Conservation (phyloP, 306 rosid species). For the Mimosa bimucronata region DNA sequence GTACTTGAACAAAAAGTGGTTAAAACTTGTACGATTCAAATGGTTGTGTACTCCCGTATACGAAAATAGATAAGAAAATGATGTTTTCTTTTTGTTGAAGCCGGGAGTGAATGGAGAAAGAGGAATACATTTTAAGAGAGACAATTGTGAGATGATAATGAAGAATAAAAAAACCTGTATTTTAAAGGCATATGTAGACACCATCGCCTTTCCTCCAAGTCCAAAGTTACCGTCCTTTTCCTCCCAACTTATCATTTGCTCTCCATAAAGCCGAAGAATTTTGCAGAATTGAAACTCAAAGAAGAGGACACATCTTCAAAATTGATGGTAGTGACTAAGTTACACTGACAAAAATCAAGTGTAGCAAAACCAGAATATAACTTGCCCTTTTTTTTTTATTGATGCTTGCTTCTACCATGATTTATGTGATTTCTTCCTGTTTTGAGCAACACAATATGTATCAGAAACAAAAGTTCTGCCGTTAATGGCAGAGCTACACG, state of each 20-base stretch:
- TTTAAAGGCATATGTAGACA: conserved; percentile 41
- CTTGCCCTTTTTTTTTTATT: conserved; percentile 9
- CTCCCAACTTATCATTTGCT: conserved; percentile 40
- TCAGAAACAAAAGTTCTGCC: conserved; percentile 11
- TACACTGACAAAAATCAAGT: conserved; percentile 40
- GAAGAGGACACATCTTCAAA: conserved; percentile 30
- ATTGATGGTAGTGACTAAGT: conserved; percentile 33
- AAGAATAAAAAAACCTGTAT: background rate
- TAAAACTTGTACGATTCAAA: conserved; percentile 24
- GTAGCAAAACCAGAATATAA: background rate
- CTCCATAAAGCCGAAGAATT: conserved; percentile 43
- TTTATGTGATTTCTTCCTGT: conserved; percentile 38
- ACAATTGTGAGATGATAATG: background rate
- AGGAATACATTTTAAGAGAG: background rate
- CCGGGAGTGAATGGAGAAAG: background rate
- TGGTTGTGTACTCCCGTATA: background rate
- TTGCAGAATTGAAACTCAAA: conserved; percentile 35
- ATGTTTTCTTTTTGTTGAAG: background rate
- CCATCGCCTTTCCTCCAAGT: conserved; percentile 26
- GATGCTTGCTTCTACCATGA: conserved; percentile 39
- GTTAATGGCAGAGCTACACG: conserved; percentile 40
- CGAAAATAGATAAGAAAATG: background rate
- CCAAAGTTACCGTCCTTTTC: conserved; percentile 32
- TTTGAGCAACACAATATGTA: conserved; percentile 26
- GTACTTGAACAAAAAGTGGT: conserved; percentile 1